Evolutionary conservation across 768 basidiomycete species (phyloP).

Genomic region (Russula vinacea): DNA sequence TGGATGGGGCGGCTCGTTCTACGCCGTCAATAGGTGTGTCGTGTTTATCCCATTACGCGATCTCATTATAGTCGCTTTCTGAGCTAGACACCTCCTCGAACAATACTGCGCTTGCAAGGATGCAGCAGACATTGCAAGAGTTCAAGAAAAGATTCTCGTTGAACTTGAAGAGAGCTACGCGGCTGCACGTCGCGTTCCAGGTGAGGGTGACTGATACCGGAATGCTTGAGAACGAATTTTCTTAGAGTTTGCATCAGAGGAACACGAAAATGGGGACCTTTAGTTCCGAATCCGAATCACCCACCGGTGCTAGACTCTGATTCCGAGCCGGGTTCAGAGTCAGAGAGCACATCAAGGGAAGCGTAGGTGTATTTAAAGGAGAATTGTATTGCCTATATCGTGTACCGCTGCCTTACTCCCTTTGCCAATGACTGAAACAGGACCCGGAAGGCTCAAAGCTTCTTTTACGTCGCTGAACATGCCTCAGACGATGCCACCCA

Average conservation of each 20-base stretch:
- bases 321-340: conserved; percentile 9
- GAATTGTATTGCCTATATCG: not conserved
- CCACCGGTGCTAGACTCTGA: conserved; percentile 5
- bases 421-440: conserved; percentile 1
- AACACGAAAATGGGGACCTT: conserved; percentile 11
- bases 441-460: not conserved
- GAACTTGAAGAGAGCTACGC: conserved; percentile 64
- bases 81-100: conserved; percentile 46
- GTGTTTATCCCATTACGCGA: not conserved
- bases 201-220: conserved; percentile 36
- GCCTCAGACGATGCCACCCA: not conserved
- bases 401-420: not conserved
- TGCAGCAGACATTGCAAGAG: conserved; percentile 52
- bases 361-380: not conserved
- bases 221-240: too few relatives aligned
- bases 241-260: not conserved
- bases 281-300: conserved; percentile 28
- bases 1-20: conserved; percentile 90
- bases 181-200: conserved; percentile 52
- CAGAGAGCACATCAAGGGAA: conserved; percentile 2
- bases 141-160: conserved; percentile 66
- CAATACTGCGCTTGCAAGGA: conserved; percentile 71
- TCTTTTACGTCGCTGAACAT: conserved; percentile 18
- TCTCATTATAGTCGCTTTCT: not conserved
- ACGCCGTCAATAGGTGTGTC: conserved; percentile 73